These are phyloP conservation scores for Schizopora paradoxa DNA, from an alignment of 1,284 basidiomycete genomes.

Conservation along the genomic window DNA sequence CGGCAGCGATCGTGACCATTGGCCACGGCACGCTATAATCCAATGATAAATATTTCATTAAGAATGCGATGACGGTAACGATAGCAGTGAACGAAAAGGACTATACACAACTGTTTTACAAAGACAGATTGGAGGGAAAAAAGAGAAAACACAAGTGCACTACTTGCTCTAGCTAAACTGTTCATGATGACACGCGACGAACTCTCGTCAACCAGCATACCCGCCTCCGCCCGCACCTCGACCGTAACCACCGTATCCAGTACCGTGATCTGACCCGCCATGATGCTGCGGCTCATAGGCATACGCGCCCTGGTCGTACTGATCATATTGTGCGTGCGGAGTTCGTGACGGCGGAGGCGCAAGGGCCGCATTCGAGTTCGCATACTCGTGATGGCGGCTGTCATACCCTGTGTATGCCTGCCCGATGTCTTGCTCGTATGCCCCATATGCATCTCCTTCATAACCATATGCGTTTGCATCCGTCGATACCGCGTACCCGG, in stretches of 20 bases:
- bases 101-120: slow-evolving; percentile 8
- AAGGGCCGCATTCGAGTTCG: slow-evolving; percentile 3
- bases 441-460: neutral
- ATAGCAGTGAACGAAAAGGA: neutral
- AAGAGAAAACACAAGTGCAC: neutral
- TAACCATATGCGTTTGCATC: too few species aligned
- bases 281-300: slow-evolving; percentile 13
- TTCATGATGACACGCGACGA: neutral
- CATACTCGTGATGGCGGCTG: slow-evolving; percentile 10
- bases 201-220: slow-evolving; percentile 11
- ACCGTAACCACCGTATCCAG: slow-evolving; percentile 10
- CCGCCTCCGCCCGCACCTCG: slow-evolving; percentile 9
- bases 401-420: slow-evolving; percentile 1
- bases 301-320: slow-evolving; percentile 11
- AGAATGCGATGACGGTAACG: too few species aligned
- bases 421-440: slow-evolving; percentile 6
- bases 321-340: slow-evolving; percentile 10
- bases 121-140: neutral
- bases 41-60: too few species aligned
- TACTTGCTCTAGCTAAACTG: neutral
- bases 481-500: too few species aligned
- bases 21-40: too few species aligned
- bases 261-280: slow-evolving; percentile 1
- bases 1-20: too few species aligned
- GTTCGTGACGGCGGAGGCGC: slow-evolving; percentile 12